Base-by-base conservation (phyloP, 1,284 basidiomycete genomes). In the Irpex sp. region DNA sequence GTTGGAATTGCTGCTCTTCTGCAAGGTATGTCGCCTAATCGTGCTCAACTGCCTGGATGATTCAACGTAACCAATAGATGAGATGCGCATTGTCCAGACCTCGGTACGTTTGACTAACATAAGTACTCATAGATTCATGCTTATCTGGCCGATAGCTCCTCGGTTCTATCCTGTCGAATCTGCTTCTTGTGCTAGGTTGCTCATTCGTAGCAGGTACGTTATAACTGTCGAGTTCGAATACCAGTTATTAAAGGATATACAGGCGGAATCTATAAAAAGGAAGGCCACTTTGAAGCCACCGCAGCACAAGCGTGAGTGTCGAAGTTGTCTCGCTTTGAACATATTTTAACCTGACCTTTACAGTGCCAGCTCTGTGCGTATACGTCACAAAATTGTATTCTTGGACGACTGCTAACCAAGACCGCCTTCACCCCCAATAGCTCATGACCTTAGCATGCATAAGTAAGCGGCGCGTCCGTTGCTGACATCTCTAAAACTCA, bases 401-500 rank as follows among this genome's bases (percentile, higher is more conserved):
- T 11, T 54, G 6, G 15, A 35, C 9, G 43, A 58, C 56, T 59
- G 21, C 43, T 46, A 46, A 60, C 58, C 33, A 6, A 33, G 6
- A 6, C 31, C 31, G 31, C 54, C 17, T 60, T 56, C 49, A 7
- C 61, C n/a, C 57, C 53, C 21, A 51, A 6, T 75, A 92, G 82
- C 78, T 97, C 63, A 92, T 96, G 91, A 95, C 92, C 3, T 79
- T 97, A 39, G 84, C 94, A 5, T 93, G 92, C 74, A 94, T 96
- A 74, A 95, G 89, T 91, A 33, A 33, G 31, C 1, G 31, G 31
- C 31, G 31, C 31, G 31, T 33, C 31, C 31, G 31, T 33, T 33
- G 31, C 31, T 33, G 31, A 33, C 31, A 33, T 33, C 7, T 33
- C 31, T 33, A 33, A 33, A 33, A 33, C 31, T 33, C 31, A 33